phyloP scores from a whole-genome alignment of 1,284 basidiomycete genomes.

The Trametes sp. region DNA sequence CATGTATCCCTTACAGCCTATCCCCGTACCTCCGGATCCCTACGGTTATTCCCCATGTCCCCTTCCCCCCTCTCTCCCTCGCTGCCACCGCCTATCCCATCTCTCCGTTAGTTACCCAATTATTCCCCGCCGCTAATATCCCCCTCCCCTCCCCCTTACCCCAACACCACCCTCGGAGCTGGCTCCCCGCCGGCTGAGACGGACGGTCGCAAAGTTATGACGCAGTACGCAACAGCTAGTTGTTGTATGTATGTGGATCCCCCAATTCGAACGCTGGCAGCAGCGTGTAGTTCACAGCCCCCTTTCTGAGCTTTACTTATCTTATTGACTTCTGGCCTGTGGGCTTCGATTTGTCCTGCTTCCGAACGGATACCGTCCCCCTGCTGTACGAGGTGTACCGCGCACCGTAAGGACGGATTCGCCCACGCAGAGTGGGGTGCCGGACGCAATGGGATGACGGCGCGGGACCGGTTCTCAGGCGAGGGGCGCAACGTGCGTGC shows the following conservation, averaged over 20 bases:
- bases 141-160: not conserved
- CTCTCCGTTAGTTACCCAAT: conserved; percentile 8
- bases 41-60: not conserved
- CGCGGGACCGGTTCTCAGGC: not conserved
- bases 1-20: conserved; percentile 38
- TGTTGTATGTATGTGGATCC: conserved; percentile 31
- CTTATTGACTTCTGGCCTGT: conserved; percentile 7
- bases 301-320: not conserved
- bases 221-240: conserved; percentile 7
- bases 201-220: conserved; percentile 15
- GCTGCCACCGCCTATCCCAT: not conserved
- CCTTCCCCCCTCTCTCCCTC: not conserved
- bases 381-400: not conserved
- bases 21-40: not conserved
- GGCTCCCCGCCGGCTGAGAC: conserved; percentile 24
- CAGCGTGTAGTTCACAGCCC: conserved; percentile 19
- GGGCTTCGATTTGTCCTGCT: not conserved
- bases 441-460: not conserved
- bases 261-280: no score
- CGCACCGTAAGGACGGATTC: not conserved
- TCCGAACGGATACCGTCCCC: not conserved
- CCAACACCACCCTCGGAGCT: conserved; percentile 17
- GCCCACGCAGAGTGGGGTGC: not conserved
- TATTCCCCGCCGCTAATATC: conserved; percentile 12
- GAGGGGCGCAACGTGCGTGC: not conserved